These are phyloP conservation scores for Malus orientalis DNA, from an alignment of 306 rosid species.

Conservation along the genomic window DNA sequence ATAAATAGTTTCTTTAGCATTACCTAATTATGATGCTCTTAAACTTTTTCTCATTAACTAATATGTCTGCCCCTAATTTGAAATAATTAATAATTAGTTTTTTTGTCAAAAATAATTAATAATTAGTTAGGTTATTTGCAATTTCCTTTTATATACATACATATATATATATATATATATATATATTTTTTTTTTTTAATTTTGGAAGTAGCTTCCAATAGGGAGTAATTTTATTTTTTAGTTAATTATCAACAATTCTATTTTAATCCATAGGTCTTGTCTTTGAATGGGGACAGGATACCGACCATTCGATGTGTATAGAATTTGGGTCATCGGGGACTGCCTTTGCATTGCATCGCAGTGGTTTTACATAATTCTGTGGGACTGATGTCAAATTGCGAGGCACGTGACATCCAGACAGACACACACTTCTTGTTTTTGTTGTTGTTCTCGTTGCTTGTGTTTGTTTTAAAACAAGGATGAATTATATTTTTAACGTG, in stretches of 20 bases:
- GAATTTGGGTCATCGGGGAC: not conserved
- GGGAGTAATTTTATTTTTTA: not conserved
- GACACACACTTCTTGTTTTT: not conserved
- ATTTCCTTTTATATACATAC: not conserved
- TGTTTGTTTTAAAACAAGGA: not conserved
- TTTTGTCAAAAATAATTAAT: not conserved
- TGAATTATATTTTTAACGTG: not conserved
- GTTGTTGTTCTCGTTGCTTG: not conserved
- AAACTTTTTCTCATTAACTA: not conserved
- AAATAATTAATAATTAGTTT: not conserved
- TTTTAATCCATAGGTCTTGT: not conserved
- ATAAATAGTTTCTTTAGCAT: no score
- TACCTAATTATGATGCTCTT: no score
- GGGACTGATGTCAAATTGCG: not conserved
- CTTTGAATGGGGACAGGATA: constrained; percentile 33
- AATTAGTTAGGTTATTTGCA: not conserved
- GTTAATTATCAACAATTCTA: no score
- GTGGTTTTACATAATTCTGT: constrained; percentile 20
- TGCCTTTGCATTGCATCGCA: not conserved
- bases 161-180: not conserved
- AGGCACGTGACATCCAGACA: constrained; percentile 13
- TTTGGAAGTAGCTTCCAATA: constrained; percentile 4
- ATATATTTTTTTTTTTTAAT: not conserved
- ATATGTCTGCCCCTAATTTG: not conserved
- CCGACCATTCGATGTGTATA: constrained; percentile 34